Base-by-base conservation (phyloP, 1,284 basidiomycete species). In the Ganoderma leucocontextum region DNA sequence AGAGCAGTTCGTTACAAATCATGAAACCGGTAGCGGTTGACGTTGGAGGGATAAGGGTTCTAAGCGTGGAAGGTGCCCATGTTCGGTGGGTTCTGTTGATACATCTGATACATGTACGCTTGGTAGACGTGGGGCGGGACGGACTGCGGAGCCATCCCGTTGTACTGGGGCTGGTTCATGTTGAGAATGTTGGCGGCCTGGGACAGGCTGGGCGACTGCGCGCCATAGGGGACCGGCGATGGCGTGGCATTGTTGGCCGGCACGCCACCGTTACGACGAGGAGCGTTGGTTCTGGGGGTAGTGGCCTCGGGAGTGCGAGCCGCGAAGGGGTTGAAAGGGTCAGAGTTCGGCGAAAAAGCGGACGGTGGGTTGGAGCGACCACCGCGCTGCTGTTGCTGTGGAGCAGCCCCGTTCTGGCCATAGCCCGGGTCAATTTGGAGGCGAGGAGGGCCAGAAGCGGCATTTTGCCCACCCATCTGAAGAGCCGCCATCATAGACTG, bases 401-500 rank as follows among this genome's bases (percentile, higher is more conserved):
- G 65, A n/a, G 74, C 75, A 59, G 74, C 73, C 64, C 81, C 80
- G 57, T 75, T 75, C 64, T 77, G 79, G 49, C 73, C 71, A 75
- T 88, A 93, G 1, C 78, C 76, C 7, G 91, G 88, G 73, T 94
- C 91, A 66, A 91, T 87, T 66, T 92, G 89, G 47, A 92, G 82
- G 74, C 90, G 89, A 59, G 91, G 86, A 49, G 89, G 91, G n/a
- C 89, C 92, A 52, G 91, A 89, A 75, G 93, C 91, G 17, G 92
- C 88, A 72, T 93, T 92, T 78, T 93, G 92, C 47, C 91, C 91
- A 73, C 92, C 93, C 92, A 94, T 94, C 79, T 94, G 92, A 73
- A 95, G 81, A 12, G 93, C 91, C 42, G 93, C 93, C 92, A 94
- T 95, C 92, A 95, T 94, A 19, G 92, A 93, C 65, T 93, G 92